Evolutionary conservation across 2,329 filamentous ascomycete genomes (phyloP).

Genomic region (Neurospora crassa): DNA sequence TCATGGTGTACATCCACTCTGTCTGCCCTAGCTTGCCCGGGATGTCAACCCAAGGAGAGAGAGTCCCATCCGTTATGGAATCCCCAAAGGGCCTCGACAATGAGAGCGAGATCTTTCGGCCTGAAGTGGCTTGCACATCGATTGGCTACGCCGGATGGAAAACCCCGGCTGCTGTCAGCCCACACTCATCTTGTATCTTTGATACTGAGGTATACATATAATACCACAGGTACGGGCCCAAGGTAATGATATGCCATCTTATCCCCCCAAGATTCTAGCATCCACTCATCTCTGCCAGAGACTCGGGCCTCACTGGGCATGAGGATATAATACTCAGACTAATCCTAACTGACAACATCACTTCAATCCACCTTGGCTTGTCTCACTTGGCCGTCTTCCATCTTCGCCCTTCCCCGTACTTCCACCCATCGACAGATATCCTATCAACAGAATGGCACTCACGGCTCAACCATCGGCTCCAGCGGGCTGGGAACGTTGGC

Average conservation of each 20-base stretch:
- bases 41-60: background rate
- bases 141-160: background rate
- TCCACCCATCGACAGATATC: conserved; percentile 15
- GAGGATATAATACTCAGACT: conserved; percentile 3
- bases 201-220: background rate
- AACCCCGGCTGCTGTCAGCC: background rate
- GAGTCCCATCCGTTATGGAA: background rate
- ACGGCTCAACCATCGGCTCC: conserved; percentile 34
- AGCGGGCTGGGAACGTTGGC: conserved; percentile 46
- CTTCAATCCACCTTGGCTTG: conserved; percentile 8
- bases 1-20: background rate
- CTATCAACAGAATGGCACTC: conserved; percentile 34
- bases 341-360: conserved; percentile 3
- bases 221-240: background rate
- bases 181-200: background rate
- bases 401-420: conserved; percentile 11
- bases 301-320: background rate
- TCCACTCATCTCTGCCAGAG: conserved; percentile 7
- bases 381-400: conserved; percentile 17
- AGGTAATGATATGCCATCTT: conserved; percentile 13
- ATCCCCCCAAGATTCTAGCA: conserved; percentile 5
- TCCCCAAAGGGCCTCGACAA: conserved; percentile 50
- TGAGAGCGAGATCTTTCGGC: conserved; percentile 67
- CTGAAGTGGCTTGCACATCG: background rate
- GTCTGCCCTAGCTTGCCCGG: background rate